phyloP scores from a whole-genome alignment of 352 stramenopile species.

The Vaucheria bursata region DNA sequence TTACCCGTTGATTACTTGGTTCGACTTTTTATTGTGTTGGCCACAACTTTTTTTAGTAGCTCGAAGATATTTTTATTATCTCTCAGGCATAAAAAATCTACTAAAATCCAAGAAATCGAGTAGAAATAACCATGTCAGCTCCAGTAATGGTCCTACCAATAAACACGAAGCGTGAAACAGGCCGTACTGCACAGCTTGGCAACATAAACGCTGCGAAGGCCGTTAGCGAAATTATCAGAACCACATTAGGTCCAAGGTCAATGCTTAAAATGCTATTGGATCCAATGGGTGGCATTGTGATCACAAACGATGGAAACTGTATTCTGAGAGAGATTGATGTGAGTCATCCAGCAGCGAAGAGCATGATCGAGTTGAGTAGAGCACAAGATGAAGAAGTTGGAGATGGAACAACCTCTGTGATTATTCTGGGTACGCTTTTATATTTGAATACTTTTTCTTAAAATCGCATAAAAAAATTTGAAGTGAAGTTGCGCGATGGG shows the following conservation, averaged over 20 bases:
- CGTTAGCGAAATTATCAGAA: constrained; percentile 96
- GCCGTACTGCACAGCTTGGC: constrained; percentile 89
- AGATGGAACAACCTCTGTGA: constrained; percentile 99
- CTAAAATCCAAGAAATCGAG: no score
- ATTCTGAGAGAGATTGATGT: constrained; percentile 78
- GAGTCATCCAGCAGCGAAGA: constrained; percentile 79
- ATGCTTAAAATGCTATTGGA: constrained; percentile 99
- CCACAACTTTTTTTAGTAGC: no score
- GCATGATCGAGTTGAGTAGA: constrained; percentile 98
- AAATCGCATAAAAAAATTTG: no score
- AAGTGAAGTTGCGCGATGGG: no score
- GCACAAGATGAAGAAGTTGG: constrained; percentile 99
- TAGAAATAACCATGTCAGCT: no score
- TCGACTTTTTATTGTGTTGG: no score
- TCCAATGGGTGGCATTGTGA: constrained; percentile 98
- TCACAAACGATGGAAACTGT: constrained; percentile 99
- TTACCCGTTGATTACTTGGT: no score
- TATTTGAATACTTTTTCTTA: no score
- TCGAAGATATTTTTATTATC: no score
- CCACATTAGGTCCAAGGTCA: constrained; percentile 89
- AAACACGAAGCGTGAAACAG: constrained; percentile 96
- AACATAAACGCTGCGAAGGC: constrained; percentile 96
- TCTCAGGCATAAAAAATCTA: no score
- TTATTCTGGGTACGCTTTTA: constrained; percentile 80
- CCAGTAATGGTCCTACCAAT: constrained; percentile 83